phyloP scores from a whole-genome alignment of 139 green algal genomes.

The Chlamydomonas sphaeroides region DNA sequence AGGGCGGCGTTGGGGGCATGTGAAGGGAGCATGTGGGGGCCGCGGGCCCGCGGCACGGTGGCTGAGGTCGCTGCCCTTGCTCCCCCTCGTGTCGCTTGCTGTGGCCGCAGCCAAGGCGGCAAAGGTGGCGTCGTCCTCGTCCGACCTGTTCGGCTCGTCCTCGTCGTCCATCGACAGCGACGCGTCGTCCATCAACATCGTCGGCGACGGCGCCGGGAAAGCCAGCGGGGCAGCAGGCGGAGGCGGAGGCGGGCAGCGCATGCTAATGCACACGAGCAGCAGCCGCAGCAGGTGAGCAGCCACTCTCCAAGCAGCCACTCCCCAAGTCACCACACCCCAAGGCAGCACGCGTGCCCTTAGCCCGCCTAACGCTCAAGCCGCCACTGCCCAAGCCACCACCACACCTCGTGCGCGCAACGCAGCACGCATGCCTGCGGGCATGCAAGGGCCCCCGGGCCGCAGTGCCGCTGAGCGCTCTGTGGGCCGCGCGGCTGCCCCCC shows the following conservation, averaged over 20 bases:
- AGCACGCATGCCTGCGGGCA: not conserved
- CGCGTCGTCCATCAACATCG: conserved; percentile 19
- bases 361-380: no score
- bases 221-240: not conserved
- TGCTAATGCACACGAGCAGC: conserved; percentile 16
- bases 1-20: no score
- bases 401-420: not conserved
- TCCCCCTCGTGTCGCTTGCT: no score
- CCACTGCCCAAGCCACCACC: no score
- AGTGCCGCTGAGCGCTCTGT: not conserved
- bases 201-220: not conserved
- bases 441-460: not conserved
- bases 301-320: no score
- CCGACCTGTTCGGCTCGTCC: not conserved
- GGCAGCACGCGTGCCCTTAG: no score
- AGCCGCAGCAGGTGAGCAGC: not conserved
- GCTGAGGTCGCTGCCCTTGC: no score
- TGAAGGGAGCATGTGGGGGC: no score
- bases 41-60: no score
- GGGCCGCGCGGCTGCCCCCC: not conserved
- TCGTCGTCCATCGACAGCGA: not conserved
- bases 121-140: no score
- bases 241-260: conserved; percentile 6
- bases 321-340: no score
- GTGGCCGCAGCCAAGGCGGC: no score